These are phyloP conservation scores for Juncus effusus DNA, from an alignment of 176 grass and related monocot genomes.

Conservation along the genomic window DNA sequence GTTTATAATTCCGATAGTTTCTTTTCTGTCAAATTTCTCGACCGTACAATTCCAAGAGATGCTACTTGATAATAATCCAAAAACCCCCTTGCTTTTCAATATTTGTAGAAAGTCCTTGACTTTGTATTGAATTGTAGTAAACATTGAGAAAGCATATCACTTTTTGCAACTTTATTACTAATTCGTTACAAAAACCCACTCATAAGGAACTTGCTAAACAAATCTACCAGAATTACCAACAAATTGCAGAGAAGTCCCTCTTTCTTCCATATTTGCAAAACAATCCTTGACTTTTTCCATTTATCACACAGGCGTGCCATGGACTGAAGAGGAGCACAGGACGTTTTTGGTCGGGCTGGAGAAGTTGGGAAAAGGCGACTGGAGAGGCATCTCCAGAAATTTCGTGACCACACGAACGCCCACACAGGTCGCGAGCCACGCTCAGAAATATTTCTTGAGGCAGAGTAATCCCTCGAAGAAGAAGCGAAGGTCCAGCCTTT, in stretches of 20 bases:
- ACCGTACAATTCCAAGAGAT: too few species aligned
- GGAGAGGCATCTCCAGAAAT: conserved; percentile 88
- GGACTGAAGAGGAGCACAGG: conserved; percentile 94
- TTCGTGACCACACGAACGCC: conserved; percentile 84
- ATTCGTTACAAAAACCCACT: not conserved
- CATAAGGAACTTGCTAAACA: too few species aligned
- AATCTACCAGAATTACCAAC: too few species aligned
- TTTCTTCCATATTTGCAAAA: not conserved
- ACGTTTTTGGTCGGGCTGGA: conserved; percentile 71
- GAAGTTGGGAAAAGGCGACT: conserved; percentile 81
- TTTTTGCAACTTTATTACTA: not conserved
- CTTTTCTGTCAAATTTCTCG: too few species aligned
- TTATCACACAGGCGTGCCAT: conserved; percentile 56
- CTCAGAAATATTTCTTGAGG: conserved; percentile 92
- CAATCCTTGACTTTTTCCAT: not conserved
- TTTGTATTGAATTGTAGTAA: too few species aligned
- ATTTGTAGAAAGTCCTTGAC: too few species aligned
- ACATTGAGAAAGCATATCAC: not conserved
- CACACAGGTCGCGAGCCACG: conserved; percentile 95
- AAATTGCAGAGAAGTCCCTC: not conserved
- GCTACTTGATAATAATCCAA: too few species aligned
- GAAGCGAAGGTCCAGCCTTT: conserved; percentile 91
- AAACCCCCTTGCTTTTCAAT: too few species aligned
- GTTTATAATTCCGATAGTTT: too few species aligned
- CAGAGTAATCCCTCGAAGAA: conserved; percentile 72